Conservation (phyloP, 306 rosid species). For the Sindora glabra region DNA sequence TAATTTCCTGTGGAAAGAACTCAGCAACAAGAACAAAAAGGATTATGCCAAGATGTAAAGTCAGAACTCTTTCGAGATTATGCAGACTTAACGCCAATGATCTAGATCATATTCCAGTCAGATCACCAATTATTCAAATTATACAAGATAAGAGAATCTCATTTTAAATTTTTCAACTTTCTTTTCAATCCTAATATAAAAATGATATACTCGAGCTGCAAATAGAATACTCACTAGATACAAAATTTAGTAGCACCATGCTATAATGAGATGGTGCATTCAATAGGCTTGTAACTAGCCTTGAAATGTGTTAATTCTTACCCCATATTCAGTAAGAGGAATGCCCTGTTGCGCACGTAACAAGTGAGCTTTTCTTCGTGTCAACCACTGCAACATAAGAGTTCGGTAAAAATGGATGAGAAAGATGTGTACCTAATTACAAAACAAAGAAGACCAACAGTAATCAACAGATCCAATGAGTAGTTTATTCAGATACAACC, state of each 20-base stretch:
- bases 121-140: neutral
- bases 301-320: constrained; percentile 18
- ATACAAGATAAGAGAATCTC: no score
- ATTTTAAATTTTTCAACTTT: no score
- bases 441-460: neutral
- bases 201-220: no score
- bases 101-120: constrained; percentile 7
- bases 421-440: neutral
- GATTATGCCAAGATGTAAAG: no score
- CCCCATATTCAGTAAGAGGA: constrained; percentile 94
- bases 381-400: constrained; percentile 63
- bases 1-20: constrained; percentile 1
- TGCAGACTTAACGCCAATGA: no score
- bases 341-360: constrained; percentile 96
- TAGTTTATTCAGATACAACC: neutral
- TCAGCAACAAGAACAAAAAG: neutral
- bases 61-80: no score
- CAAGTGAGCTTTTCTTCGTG: constrained; percentile 89
- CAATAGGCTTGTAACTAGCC: neutral
- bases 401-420: constrained; percentile 23
- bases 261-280: neutral
- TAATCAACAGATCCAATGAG: neutral
- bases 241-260: neutral
- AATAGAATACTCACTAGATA: no score
- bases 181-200: no score